Percentiles rank a stretch among this genome's conserved stretches.
Evolutionary conservation across 768 basidiomycete genomes (phyloP).

Genomic region (Coprinopsis cinerea): DNA sequence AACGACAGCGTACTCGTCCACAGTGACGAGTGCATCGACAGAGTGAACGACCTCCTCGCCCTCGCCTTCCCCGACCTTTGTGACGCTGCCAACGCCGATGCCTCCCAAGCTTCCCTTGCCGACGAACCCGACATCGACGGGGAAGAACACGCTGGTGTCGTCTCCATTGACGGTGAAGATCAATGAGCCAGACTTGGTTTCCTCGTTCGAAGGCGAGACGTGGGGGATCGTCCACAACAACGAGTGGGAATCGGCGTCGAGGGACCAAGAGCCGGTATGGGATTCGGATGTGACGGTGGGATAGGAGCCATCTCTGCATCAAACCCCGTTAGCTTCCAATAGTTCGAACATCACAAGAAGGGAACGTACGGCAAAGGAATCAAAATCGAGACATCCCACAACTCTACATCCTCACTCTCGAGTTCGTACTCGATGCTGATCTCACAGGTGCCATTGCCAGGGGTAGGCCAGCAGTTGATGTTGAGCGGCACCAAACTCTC

Average conservation of each 20-base stretch:
- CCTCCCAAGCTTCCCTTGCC: constrained; percentile 79
- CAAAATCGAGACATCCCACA: constrained; percentile 82
- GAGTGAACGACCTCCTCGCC: constrained; percentile 39
- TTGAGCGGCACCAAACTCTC: constrained; percentile 44
- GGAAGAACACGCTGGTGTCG: constrained; percentile 85
- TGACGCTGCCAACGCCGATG: constrained; percentile 56
- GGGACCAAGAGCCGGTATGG: constrained; percentile 71
- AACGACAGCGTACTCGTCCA: constrained; percentile 56
- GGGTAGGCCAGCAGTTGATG: constrained; percentile 98
- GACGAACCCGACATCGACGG: constrained; percentile 78
- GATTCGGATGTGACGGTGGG: constrained; percentile 81
- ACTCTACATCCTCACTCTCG: constrained; percentile 71
- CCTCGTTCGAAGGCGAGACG: constrained; percentile 55
- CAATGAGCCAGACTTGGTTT: constrained; percentile 71
- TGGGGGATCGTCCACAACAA: constrained; percentile 81
- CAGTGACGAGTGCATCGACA: constrained; percentile 46
- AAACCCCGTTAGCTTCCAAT: constrained; percentile 1
- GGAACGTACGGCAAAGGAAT: constrained; percentile 86
- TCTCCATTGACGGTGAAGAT: constrained; percentile 88
- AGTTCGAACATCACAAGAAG: not conserved
- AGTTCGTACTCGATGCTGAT: constrained; percentile 98
- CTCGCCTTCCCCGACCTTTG: constrained; percentile 41
- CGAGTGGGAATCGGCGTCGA: constrained; percentile 74
- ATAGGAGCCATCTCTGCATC: constrained; percentile 66
- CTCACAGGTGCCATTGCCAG: constrained; percentile 87